These are phyloP conservation scores for Trichoderma breve DNA, from an alignment of 2,329 filamentous ascomycete genomes.

Conservation along the genomic window DNA sequence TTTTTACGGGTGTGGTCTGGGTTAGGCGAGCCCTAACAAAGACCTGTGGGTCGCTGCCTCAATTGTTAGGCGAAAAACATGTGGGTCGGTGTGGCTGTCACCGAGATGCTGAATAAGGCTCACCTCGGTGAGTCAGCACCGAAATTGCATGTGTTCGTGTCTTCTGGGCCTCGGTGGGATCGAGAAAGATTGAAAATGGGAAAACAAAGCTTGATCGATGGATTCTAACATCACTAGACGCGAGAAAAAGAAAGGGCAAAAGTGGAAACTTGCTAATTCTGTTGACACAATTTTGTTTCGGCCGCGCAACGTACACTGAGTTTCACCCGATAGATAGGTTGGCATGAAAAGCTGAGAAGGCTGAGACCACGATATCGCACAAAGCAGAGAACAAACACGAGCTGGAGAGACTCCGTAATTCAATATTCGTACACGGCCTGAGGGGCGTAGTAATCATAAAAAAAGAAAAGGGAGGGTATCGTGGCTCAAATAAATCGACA, in stretches of 20 bases:
- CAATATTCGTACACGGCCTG: slow-evolving; percentile 19
- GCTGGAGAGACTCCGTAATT: slow-evolving; percentile 12
- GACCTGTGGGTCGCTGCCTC: slow-evolving; percentile 25
- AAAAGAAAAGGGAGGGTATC: slow-evolving; percentile 21
- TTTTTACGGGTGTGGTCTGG: slow-evolving; percentile 26
- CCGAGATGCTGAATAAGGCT: slow-evolving; percentile 16
- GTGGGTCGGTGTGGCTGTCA: slow-evolving; percentile 17
- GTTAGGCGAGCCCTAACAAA: slow-evolving; percentile 36
- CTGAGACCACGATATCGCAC: slow-evolving; percentile 20
- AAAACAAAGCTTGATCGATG: background rate
- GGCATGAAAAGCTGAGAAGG: slow-evolving; percentile 12
- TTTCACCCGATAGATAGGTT: background rate
- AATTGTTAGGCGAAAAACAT: slow-evolving; percentile 22
- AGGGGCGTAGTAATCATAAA: background rate
- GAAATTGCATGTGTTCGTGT: background rate
- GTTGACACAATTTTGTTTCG: background rate
- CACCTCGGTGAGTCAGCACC: slow-evolving; percentile 10
- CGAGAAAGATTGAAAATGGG: background rate
- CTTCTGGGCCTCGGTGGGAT: background rate
- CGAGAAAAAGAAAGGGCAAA: background rate
- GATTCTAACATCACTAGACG: no score
- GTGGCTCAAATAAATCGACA: slow-evolving; percentile 19
- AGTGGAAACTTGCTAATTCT: background rate
- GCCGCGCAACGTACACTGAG: background rate
- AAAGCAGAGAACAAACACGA: slow-evolving; percentile 8